Evolutionary conservation across 352 stramenopile genomes (phyloP).

Genomic region (Phytophthora aleatoria): DNA sequence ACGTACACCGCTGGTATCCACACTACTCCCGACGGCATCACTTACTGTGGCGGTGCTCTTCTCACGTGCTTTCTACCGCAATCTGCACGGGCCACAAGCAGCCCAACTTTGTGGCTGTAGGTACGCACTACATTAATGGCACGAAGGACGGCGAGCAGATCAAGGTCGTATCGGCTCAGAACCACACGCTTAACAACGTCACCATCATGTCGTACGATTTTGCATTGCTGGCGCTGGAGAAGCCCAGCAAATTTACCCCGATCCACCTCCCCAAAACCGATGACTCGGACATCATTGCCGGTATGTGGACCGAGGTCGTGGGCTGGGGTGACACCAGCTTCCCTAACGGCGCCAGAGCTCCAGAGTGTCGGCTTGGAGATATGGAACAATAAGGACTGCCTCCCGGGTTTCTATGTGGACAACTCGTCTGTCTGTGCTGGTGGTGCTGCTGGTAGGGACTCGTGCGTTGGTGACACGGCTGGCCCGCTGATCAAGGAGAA

Average conservation of each 20-base stretch:
- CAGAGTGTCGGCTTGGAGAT: background rate
- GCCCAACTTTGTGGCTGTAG: background rate
- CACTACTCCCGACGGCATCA: constrained; percentile 15
- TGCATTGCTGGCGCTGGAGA: background rate
- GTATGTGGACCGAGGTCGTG: background rate
- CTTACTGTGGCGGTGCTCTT: background rate
- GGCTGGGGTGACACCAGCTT: background rate
- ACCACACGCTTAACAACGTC: background rate
- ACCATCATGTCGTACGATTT: background rate
- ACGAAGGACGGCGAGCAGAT: constrained; percentile 29
- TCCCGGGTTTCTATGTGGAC: background rate
- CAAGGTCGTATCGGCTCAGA: constrained; percentile 16
- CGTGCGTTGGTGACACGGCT: background rate
- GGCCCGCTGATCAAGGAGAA: constrained; percentile 1
- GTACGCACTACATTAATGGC: constrained; percentile 20
- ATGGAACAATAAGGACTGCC: background rate
- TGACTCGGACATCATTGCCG: background rate
- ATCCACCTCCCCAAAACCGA: background rate
- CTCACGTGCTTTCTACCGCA: background rate
- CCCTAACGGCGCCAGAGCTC: background rate
- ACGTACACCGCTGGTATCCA: constrained; percentile 36
- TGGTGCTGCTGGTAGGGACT: background rate
- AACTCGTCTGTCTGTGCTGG: constrained; percentile 1
- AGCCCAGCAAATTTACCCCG: constrained; percentile 2
- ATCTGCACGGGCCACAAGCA: background rate